Evolutionary conservation across 768 basidiomycete species (phyloP).

Genomic region (Boletus insuetus): DNA sequence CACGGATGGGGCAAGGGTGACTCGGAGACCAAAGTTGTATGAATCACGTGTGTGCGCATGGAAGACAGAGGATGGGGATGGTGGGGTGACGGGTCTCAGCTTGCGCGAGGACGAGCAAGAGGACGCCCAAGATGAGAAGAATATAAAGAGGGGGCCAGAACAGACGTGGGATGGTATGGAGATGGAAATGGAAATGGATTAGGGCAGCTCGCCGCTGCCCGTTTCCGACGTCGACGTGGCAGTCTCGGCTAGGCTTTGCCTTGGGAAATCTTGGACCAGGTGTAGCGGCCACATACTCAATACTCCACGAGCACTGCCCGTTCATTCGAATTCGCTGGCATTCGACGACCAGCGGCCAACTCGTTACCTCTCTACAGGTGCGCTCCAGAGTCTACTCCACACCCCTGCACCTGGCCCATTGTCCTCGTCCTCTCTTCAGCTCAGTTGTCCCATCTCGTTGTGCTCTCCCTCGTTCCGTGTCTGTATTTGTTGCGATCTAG

Average conservation of each 20-base stretch:
- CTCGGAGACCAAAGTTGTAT: background rate
- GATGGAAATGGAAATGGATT: slow-evolving; percentile 49
- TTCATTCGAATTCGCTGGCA: too few relatives aligned
- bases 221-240: background rate
- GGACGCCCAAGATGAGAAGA: background rate
- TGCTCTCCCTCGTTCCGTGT: background rate
- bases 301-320: too few relatives aligned
- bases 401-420: background rate
- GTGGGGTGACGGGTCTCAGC: background rate
- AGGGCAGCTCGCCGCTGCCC: background rate
- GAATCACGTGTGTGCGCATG: background rate
- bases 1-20: background rate
- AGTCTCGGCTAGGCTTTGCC: too few relatives aligned
- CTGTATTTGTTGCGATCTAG: background rate
- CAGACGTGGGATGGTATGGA: slow-evolving; percentile 44
- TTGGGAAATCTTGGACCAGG: background rate
- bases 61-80: slow-evolving; percentile 4
- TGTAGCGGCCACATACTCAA: too few relatives aligned
- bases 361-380: background rate
- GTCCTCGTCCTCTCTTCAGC: background rate
- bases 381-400: background rate
- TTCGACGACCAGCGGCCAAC: background rate
- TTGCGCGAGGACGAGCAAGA: slow-evolving; percentile 5
- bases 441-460: background rate
- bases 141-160: slow-evolving; percentile 5